phyloP scores from a whole-genome alignment of 345 rosid genomes.

The Jatropha curcas region DNA sequence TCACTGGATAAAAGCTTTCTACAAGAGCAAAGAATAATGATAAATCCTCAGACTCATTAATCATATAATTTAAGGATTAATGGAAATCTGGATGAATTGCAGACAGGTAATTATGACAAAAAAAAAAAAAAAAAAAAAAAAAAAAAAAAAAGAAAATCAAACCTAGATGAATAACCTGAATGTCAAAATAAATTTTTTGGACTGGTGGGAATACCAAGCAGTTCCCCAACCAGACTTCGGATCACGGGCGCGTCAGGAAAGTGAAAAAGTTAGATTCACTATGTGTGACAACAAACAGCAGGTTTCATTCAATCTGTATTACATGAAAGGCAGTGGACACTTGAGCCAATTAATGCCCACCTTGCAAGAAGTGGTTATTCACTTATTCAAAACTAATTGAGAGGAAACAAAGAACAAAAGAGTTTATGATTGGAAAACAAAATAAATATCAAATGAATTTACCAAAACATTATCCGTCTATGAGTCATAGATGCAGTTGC shows the following conservation, averaged over 20 bases:
- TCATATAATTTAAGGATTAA: not conserved
- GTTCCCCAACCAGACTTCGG: constrained; percentile 60
- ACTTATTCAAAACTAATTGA: no score
- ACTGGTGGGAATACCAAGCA: constrained; percentile 69
- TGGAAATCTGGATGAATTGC: no score
- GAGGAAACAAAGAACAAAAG: no score
- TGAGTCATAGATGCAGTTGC: no score
- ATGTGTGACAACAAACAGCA: constrained; percentile 74
- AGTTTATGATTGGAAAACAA: no score
- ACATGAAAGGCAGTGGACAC: not conserved
- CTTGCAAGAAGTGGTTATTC: no score
- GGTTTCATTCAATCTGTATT: constrained; percentile 88
- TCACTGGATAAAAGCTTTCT: constrained; percentile 55
- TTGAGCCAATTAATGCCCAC: constrained; percentile 8
- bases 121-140: not conserved
- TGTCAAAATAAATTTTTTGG: constrained; percentile 74
- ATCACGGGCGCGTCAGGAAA: constrained; percentile 52
- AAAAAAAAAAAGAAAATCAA: not conserved
- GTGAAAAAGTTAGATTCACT: constrained; percentile 74
- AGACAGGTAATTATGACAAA: not conserved
- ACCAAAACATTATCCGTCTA: no score
- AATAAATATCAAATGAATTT: no score
- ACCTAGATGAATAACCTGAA: constrained; percentile 50
- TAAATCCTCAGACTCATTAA: constrained; percentile 13
- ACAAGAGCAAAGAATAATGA: constrained; percentile 16